Base-by-base conservation (phyloP, 2,329 filamentous ascomycete species). In the Dothidotthia symphoricarpi region DNA sequence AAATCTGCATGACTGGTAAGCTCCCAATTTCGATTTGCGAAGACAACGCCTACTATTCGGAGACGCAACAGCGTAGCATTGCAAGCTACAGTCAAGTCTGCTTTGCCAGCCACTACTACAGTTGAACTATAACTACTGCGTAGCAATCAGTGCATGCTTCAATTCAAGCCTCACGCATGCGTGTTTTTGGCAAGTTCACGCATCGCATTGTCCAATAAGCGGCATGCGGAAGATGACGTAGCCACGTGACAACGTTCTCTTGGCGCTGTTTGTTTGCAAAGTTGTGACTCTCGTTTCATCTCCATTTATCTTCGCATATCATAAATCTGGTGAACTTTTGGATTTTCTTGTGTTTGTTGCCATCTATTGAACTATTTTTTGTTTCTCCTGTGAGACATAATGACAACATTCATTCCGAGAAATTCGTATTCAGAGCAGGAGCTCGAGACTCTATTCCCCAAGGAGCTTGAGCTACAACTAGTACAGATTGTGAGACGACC, bases 381-480 rank as follows among this genome's bases (percentile, higher is more conserved):
- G 12, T 15, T 26, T 28, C 14, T 12, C 24, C 13, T 16, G 6
- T 30, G 4, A 15, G 17, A 14, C 32, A 46, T 19, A 15, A 97
- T 97, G 91, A 86, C 90, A 10, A 84, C 84, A 27, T 76, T 95
- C 29, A 70, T 77, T 29, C 87, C 87, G 32, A 81, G 88, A 40
- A 73, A 78, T 39, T 81, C 87, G 0, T 97, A 97, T 71, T 82
- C 84, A 29, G 72, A 82, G 51, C 83, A 87, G 43, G 90, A 97
- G 76, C 80, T 97, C 33, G 74, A 77, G 28, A 73, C 75, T 57
- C 82, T 97, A 42, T 98, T 96, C 70, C 93, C 93, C 1, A 70
- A 81, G 38, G 74, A 78, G 29, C 75, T 98, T 42, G 78, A 91
- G 64, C 80, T 98, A 24, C 86, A 93, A 64, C 81, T 93, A 43